Evolutionary conservation across 257 asterid genomes (phyloP), one percentile per base, ranked within the genome.

Genomic region (Parsonsia alboflavescens): DNA sequence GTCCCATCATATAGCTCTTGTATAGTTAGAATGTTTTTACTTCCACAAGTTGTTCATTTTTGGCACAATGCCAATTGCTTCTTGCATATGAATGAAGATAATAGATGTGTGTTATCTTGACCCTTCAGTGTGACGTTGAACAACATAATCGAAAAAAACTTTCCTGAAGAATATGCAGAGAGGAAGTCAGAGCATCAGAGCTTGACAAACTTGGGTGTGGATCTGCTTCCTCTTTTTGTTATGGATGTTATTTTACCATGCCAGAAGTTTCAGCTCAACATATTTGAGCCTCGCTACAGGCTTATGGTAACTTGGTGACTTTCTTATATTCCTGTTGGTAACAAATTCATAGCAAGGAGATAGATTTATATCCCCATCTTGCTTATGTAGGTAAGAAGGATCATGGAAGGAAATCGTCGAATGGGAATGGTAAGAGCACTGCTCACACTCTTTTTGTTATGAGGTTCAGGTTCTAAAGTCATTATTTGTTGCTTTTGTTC

Each of bases 271-370:
- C 97, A 91, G 75, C 88, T 95, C 45, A 95, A 95, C 84, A 95
- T 92, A 80, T 95, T 92, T 85, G 99, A 95, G 83, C 99, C 99
- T 74, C 98, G 98, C 70, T 95, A 95, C 82, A 87, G 99, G 75
- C 96, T 95, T 59, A 90, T 95, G 99, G 99, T 95, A 71, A 88
- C 92, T 80, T 71, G 65, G 41, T 48, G 42, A 52, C 16, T 63
- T 42, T 24, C 21, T 58, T 56, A 17, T 21, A 56, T 22, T 24
- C 30, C 39, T 26, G 44, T 59, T 26, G 24, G 11, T 17, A 58
- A 42, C 28, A 22, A 4, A 36, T 73, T 48, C 10, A 7, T 33
- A 50, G 4, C 30, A 39, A 66, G 6, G 24, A 24, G 52, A 50
- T 16, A 26, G 26, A 69, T 49, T 58, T 30, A 46, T 8, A 4